Percentiles rank a stretch among this genome's conserved stretches.
phyloP scores from a whole-genome alignment of 345 rosid species.

The Lepidium africanum region DNA sequence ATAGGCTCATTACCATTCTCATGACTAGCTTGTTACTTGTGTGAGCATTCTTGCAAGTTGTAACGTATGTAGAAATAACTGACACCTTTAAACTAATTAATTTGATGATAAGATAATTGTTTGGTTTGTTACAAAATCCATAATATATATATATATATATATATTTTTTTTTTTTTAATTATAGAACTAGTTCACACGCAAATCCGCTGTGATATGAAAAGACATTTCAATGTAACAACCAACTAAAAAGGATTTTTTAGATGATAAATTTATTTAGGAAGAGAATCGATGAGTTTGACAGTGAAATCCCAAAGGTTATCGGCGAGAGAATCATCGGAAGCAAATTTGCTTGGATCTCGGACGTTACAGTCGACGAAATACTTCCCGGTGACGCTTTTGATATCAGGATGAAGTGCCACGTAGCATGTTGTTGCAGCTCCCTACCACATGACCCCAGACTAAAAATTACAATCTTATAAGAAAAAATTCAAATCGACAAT shows the following conservation, averaged over 20 bases:
- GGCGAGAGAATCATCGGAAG: constrained; percentile 42
- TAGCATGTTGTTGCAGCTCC: constrained; percentile 96
- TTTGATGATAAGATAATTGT: no score
- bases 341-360: constrained; percentile 39
- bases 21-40: no score
- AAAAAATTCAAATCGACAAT: no score
- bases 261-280: neutral
- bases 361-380: constrained; percentile 73
- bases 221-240: neutral
- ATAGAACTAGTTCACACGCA: neutral
- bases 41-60: no score
- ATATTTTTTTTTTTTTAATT: no score
- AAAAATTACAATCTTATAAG: neutral
- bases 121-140: no score
- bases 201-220: neutral
- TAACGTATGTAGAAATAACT: no score
- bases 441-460: constrained; percentile 40
- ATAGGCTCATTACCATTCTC: no score
- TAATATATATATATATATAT: no score
- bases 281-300: constrained; percentile 20
- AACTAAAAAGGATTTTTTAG: neutral
- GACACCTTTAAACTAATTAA: no score
- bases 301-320: constrained; percentile 72
- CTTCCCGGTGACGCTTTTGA: constrained; percentile 63
- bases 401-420: constrained; percentile 64